These are phyloP conservation scores for Vararia minispora DNA, from an alignment of 768 basidiomycete species.

Conservation along the genomic window DNA sequence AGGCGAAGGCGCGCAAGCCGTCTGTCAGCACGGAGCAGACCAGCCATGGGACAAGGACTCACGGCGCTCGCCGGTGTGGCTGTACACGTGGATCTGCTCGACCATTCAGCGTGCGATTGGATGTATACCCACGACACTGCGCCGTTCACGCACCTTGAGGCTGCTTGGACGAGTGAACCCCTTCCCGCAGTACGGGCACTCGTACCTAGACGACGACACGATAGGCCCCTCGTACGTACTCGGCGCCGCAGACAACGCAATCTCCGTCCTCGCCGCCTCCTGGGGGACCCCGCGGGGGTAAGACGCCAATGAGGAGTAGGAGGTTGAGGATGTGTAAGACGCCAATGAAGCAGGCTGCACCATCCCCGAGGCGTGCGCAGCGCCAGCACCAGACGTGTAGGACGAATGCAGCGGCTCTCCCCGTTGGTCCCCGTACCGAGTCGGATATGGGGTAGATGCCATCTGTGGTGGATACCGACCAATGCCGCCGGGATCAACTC, in stretches of 20 bases:
- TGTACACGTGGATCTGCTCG: conserved; percentile 68
- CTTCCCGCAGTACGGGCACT: conserved; percentile 71
- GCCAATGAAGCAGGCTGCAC: conserved; percentile 7
- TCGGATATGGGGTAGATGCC: too few species aligned
- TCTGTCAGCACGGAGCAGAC: conserved; percentile 9
- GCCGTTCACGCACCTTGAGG: conserved; percentile 47
- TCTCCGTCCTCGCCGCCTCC: too few species aligned
- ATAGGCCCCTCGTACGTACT: conserved; percentile 16
- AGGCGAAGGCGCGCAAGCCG: conserved; percentile 2
- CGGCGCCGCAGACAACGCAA: too few species aligned
- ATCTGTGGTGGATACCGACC: conserved; percentile 7
- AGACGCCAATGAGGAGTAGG: too few species aligned
- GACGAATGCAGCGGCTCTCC: too few species aligned
- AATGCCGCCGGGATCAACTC: too few species aligned
- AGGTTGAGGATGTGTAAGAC: too few species aligned
- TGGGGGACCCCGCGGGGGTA: too few species aligned
- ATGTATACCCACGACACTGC: not conserved
- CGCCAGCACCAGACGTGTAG: too few species aligned
- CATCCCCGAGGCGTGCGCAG: conserved; percentile 1
- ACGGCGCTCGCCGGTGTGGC: conserved; percentile 83
- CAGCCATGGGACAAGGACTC: conserved; percentile 22
- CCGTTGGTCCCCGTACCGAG: too few species aligned
- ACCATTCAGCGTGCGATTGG: conserved; percentile 3
- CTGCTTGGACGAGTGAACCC: conserved; percentile 77
- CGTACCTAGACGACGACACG: conserved; percentile 45